These are phyloP conservation scores for Pseudomassariella vexata DNA, from an alignment of 2,329 filamentous ascomycete species.

Conservation along the genomic window DNA sequence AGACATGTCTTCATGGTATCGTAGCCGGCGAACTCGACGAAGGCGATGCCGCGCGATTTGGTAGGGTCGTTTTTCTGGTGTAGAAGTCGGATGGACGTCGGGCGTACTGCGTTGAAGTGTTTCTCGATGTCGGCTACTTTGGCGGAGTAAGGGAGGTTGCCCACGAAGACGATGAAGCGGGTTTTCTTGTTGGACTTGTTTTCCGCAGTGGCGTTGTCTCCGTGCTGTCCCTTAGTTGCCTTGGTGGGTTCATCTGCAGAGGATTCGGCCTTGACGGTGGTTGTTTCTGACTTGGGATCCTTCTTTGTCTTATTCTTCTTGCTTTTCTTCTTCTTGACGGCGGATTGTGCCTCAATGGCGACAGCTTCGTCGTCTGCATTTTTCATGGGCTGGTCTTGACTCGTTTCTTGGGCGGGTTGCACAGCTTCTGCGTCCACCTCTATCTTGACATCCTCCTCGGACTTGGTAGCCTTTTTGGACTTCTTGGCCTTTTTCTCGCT, in stretches of 20 bases:
- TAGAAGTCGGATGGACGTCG: constrained; percentile 65
- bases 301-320: constrained; percentile 23
- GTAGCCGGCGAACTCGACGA: constrained; percentile 82
- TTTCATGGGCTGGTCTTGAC: constrained; percentile 3
- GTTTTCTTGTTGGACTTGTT: constrained; percentile 28
- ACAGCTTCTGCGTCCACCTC: constrained; percentile 2
- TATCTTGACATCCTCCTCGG: constrained; percentile 5
- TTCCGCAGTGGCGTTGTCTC: constrained; percentile 5
- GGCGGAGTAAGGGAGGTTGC: constrained; percentile 84
- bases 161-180: constrained; percentile 76
- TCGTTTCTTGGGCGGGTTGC: background rate
- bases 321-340: constrained; percentile 1
- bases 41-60: constrained; percentile 71
- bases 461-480: constrained; percentile 10
- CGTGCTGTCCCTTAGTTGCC: constrained; percentile 6
- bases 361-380: constrained; percentile 7
- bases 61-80: constrained; percentile 58
- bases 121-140: constrained; percentile 62
- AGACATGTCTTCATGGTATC: constrained; percentile 91
- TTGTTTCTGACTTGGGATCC: constrained; percentile 29
- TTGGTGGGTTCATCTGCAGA: constrained; percentile 25
- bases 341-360: too few relatives aligned
- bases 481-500: constrained; percentile 13
- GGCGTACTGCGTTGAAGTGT: constrained; percentile 75
- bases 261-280: too few relatives aligned